phyloP scores from a whole-genome alignment of 2,329 filamentous ascomycete genomes.

The Phialophora verrucosa region DNA sequence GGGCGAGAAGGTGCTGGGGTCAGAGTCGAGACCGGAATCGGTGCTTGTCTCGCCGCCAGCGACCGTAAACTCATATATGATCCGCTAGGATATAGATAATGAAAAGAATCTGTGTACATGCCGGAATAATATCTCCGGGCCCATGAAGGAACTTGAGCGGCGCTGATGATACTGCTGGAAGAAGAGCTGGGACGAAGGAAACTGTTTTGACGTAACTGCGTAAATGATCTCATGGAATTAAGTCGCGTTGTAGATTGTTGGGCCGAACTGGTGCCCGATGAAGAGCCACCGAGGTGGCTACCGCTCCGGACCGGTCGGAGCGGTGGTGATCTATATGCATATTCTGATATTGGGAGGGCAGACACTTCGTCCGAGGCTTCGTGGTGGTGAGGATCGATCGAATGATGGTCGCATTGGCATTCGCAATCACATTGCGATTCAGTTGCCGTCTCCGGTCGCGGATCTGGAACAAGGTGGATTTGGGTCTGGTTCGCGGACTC shows the following conservation, averaged over 20 bases:
- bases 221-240: slow-evolving; percentile 38
- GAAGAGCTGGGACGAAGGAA: slow-evolving; percentile 47
- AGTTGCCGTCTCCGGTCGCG: slow-evolving; percentile 16
- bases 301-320: slow-evolving; percentile 29
- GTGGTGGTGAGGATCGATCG: slow-evolving; percentile 15
- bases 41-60: slow-evolving; percentile 18
- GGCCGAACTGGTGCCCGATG: slow-evolving; percentile 30
- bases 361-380: slow-evolving; percentile 41
- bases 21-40: slow-evolving; percentile 21
- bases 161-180: slow-evolving; percentile 51
- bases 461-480: slow-evolving; percentile 34
- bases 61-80: slow-evolving; percentile 31
- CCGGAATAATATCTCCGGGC: slow-evolving; percentile 67
- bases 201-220: slow-evolving; percentile 44
- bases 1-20: slow-evolving; percentile 38
- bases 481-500: slow-evolving; percentile 34
- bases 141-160: slow-evolving; percentile 52
- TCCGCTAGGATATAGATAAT: slow-evolving; percentile 33
- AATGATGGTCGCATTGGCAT: slow-evolving; percentile 3
- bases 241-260: slow-evolving; percentile 26
- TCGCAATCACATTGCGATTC: slow-evolving; percentile 26
- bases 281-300: slow-evolving; percentile 22
- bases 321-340: slow-evolving; percentile 35
- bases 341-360: slow-evolving; percentile 35
- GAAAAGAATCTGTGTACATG: slow-evolving; percentile 38